Conservation (phyloP, 2,329 filamentous ascomycete genomes). For the Beauveria brongniartii region DNA sequence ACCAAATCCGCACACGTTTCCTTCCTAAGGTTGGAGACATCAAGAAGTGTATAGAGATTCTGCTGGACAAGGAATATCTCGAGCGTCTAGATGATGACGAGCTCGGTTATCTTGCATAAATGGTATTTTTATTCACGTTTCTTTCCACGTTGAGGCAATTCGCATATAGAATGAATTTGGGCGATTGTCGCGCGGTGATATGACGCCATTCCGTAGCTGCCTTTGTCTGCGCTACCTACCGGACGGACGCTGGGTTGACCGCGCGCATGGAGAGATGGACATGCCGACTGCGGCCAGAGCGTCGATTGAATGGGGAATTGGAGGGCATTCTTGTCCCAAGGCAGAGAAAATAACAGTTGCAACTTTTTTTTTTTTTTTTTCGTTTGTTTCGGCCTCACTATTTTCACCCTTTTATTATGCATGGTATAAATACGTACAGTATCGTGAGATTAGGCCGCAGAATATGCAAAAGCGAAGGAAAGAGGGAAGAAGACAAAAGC, state of each 20-base stretch:
- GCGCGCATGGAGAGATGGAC: neutral
- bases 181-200: neutral
- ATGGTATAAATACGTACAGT: neutral
- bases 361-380: too few species aligned
- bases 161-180: neutral
- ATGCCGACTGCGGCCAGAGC: neutral
- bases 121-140: neutral
- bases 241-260: too few species aligned
- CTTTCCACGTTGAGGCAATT: neutral
- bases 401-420: neutral
- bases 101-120: conserved; percentile 81
- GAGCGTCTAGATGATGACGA: conserved; percentile 93
- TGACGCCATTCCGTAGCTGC: neutral
- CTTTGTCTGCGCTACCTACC: neutral
- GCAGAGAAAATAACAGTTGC: neutral
- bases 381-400: neutral
- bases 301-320: neutral
- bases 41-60: conserved; percentile 98
- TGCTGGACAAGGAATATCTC: conserved; percentile 97
- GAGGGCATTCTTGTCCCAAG: neutral
- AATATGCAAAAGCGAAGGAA: too few species aligned
- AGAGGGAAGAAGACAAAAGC: too few species aligned
- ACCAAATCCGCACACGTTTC: conserved; percentile 88
- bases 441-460: too few species aligned
- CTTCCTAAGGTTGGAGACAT: conserved; percentile 90